Evolutionary conservation across 352 stramenopile genomes (phyloP).

Genomic region (Phytopythium boreale): DNA sequence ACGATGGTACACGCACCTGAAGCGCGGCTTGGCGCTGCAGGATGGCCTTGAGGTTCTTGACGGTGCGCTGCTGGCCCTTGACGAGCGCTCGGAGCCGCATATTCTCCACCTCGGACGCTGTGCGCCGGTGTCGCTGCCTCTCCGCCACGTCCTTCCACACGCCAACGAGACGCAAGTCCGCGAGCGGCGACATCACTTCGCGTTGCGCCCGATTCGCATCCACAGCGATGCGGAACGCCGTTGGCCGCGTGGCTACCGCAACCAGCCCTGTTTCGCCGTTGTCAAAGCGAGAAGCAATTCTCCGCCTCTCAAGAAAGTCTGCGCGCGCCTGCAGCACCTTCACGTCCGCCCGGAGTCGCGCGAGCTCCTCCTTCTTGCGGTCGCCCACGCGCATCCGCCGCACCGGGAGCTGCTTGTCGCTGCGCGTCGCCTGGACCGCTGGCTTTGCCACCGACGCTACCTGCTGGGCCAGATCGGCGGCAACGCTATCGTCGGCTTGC

Average conservation of each 20-base stretch:
- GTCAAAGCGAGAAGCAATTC: no score
- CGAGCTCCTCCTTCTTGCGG: constrained; percentile 6
- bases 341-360: not conserved
- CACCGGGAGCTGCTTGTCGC: no score
- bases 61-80: not conserved
- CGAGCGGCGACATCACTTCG: not conserved
- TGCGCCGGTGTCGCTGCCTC: not conserved
- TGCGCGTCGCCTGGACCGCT: not conserved
- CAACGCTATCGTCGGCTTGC: no score
- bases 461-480: no score
- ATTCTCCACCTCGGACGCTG: constrained; percentile 6
- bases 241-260: not conserved
- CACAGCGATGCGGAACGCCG: not conserved
- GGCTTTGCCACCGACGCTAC: not conserved
- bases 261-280: not conserved
- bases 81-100: constrained; percentile 2
- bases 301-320: not conserved
- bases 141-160: constrained; percentile 5
- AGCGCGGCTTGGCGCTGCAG: not conserved
- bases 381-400: not conserved
- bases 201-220: not conserved
- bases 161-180: not conserved
- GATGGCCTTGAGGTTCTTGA: constrained; percentile 1
- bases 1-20: not conserved
- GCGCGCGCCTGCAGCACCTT: not conserved